Percentiles rank a stretch among this genome's conserved stretches.
Conservation (phyloP, 176 grass and related monocot species). For the Triticum urartu region DNA sequence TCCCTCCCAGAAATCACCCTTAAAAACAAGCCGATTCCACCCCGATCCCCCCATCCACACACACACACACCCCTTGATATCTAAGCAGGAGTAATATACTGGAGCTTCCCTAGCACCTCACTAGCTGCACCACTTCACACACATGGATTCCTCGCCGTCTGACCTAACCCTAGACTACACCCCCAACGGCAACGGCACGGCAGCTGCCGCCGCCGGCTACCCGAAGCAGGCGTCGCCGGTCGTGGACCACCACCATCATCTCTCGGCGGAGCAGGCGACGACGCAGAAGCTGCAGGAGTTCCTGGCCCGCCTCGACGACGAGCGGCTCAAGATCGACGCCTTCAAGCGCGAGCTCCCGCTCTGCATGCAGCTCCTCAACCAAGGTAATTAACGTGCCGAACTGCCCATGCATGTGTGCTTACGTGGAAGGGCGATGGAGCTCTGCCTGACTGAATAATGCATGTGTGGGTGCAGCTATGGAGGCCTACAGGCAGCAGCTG, state of each 20-base stretch:
- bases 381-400: conserved; percentile 39
- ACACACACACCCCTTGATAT: not conserved
- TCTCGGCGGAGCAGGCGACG: conserved; percentile 50
- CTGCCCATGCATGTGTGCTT: not conserved
- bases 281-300: conserved; percentile 84
- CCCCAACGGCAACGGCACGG: conserved; percentile 31
- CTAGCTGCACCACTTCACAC: not conserved
- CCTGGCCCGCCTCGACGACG: conserved; percentile 75
- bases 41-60: conserved; percentile 49
- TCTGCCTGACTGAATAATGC: not conserved
- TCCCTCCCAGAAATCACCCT: conserved; percentile 46
- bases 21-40: conserved; percentile 70
- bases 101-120: conserved; percentile 19
- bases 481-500: conserved; percentile 85
- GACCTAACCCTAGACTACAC: conserved; percentile 94
- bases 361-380: conserved; percentile 96
- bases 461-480: conserved; percentile 59
- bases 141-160: conserved; percentile 78
- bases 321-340: conserved; percentile 93
- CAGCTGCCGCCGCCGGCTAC: not conserved
- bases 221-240: conserved; percentile 29
- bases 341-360: conserved; percentile 98
- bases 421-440: not conserved
- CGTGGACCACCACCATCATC: conserved; percentile 40
- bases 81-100: conserved; percentile 22